phyloP scores from a whole-genome alignment of 1,139 yeast species.

The Geotrichum siamense region DNA sequence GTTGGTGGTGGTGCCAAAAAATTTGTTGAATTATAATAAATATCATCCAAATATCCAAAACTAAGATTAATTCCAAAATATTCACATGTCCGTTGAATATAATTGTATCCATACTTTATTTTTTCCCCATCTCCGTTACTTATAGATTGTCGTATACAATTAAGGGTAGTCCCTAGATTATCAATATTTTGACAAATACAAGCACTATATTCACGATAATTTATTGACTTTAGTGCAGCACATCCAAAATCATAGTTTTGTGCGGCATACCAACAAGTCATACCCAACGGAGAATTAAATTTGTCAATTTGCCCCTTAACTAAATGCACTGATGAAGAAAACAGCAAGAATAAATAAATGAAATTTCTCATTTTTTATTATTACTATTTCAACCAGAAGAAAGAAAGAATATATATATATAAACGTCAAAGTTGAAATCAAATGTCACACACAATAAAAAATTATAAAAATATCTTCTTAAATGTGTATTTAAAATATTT shows the following conservation, averaged over 20 bases:
- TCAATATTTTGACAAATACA: not conserved
- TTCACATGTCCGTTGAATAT: slow-evolving; percentile 13
- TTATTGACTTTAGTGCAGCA: not conserved
- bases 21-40: slow-evolving; percentile 9
- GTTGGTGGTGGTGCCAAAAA: not conserved
- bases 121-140: not conserved
- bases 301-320: no score
- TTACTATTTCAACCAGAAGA: no score
- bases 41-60: slow-evolving; percentile 15
- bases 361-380: no score
- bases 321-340: no score
- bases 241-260: slow-evolving; percentile 1
- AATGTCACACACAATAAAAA: no score
- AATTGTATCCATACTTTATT: slow-evolving; percentile 14
- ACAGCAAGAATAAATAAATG: no score
- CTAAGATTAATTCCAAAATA: slow-evolving; percentile 9
- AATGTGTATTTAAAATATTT: no score
- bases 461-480: no score
- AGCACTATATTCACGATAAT: not conserved
- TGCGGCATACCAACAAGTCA: not conserved
- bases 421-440: no score
- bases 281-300: not conserved
- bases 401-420: no score
- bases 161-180: not conserved
- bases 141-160: not conserved